These are phyloP conservation scores for Fraxinus paxiana DNA, from an alignment of 305 asterid species.

Conservation along the genomic window DNA sequence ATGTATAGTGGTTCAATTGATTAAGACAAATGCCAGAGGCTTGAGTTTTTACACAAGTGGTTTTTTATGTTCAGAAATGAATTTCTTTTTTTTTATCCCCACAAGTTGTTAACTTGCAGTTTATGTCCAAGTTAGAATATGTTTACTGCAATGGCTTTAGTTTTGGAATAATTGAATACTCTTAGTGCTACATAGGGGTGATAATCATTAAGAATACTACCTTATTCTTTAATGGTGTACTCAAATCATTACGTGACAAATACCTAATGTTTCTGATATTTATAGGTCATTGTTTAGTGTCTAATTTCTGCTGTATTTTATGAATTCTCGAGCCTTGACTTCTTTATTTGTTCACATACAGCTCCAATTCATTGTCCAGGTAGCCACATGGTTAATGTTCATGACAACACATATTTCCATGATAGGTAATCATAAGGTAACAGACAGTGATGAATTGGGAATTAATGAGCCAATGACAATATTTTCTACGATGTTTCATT, in stretches of 20 bases:
- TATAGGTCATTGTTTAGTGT: neutral
- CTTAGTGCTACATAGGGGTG: neutral
- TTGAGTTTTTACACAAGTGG: neutral
- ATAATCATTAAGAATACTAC: neutral
- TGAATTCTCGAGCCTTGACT: too few species aligned
- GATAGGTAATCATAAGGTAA: too few species aligned
- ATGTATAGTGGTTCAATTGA: neutral
- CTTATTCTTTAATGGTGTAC: neutral
- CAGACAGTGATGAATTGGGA: too few species aligned
- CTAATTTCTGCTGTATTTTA: too few species aligned
- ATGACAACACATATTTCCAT: too few species aligned
- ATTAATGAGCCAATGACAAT: neutral
- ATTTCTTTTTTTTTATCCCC: neutral
- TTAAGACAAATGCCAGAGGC: neutral
- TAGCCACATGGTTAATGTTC: too few species aligned
- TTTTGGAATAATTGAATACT: neutral
- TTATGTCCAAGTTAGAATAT: neutral
- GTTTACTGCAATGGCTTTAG: neutral
- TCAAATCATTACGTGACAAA: neutral
- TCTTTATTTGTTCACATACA: too few species aligned
- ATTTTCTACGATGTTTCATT: neutral
- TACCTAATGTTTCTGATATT: too few species aligned
- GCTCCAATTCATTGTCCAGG: too few species aligned
- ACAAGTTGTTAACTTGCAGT: neutral
- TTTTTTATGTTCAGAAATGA: neutral